Evolutionary conservation across 177 flowering plant genomes (phyloP).

Genomic region (Vitis hybrid): DNA sequence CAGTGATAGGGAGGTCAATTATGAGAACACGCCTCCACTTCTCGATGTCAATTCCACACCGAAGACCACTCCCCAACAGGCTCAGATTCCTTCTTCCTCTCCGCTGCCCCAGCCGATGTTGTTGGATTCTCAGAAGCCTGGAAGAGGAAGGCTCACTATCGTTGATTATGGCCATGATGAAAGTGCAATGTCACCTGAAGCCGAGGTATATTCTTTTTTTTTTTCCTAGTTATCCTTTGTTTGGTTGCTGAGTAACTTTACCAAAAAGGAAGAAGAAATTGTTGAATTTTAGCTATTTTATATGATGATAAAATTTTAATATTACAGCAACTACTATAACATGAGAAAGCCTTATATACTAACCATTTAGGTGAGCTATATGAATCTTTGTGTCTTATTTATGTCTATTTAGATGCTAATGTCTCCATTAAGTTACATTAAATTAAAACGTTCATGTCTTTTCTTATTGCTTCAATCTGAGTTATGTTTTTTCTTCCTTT

Average conservation of each 20-base stretch:
- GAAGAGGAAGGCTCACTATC: conserved; percentile 42
- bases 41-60: conserved; percentile 18
- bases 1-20: no score
- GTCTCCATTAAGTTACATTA: no score
- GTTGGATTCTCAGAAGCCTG: conserved; percentile 21
- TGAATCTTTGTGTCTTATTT: no score
- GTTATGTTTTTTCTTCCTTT: no score
- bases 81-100: conserved; percentile 12
- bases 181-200: conserved; percentile 81
- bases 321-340: no score
- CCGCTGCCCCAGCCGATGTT: conserved; percentile 11
- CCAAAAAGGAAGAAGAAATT: background rate
- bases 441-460: no score
- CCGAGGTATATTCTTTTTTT: conserved; percentile 50
- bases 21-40: conserved; percentile 16
- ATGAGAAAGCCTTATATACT: no score
- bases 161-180: conserved; percentile 93
- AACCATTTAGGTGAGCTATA: no score
- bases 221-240: background rate
- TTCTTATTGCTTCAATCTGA: no score
- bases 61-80: conserved; percentile 19
- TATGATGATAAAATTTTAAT: no score
- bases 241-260: background rate
- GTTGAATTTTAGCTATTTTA: background rate
- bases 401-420: no score